Conservation (phyloP, 768 basidiomycete species). For the Leccinum ochraceum region DNA sequence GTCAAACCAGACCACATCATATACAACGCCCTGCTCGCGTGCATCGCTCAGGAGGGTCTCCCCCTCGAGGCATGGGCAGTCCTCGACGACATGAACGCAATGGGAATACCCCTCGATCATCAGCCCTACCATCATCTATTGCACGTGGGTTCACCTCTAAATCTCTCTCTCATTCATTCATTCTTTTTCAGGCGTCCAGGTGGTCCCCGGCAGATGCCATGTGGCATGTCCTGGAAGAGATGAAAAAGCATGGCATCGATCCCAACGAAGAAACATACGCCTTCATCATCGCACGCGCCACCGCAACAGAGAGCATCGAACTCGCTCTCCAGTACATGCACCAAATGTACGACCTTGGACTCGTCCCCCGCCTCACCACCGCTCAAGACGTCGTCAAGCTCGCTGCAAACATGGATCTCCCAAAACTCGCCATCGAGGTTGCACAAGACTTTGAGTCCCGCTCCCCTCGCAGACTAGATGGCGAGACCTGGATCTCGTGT, state of each 20-base stretch:
- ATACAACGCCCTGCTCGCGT: constrained; percentile 58
- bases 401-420: constrained; percentile 53
- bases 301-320: constrained; percentile 56
- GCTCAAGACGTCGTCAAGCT: constrained; percentile 53
- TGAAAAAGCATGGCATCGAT: constrained; percentile 49
- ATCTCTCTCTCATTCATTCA: neutral
- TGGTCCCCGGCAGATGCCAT: constrained; percentile 38
- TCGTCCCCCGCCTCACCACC: constrained; percentile 52
- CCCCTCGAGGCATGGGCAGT: constrained; percentile 62
- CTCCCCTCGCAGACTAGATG: constrained; percentile 50
- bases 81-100: constrained; percentile 64
- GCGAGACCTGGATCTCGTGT: constrained; percentile 63
- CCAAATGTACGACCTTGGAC: constrained; percentile 52
- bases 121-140: constrained; percentile 62
- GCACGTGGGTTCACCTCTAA: constrained; percentile 42
- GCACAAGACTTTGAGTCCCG: constrained; percentile 58
- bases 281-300: constrained; percentile 50
- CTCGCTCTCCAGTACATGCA: constrained; percentile 60
- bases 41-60: constrained; percentile 44
- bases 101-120: constrained; percentile 49
- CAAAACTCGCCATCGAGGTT: constrained; percentile 73
- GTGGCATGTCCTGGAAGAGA: constrained; percentile 53
- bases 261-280: constrained; percentile 58
- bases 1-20: constrained; percentile 54
- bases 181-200: constrained; percentile 45